These are phyloP conservation scores for Ganoderma meredithae DNA, from an alignment of 1,284 basidiomycete genomes.

Conservation along the genomic window DNA sequence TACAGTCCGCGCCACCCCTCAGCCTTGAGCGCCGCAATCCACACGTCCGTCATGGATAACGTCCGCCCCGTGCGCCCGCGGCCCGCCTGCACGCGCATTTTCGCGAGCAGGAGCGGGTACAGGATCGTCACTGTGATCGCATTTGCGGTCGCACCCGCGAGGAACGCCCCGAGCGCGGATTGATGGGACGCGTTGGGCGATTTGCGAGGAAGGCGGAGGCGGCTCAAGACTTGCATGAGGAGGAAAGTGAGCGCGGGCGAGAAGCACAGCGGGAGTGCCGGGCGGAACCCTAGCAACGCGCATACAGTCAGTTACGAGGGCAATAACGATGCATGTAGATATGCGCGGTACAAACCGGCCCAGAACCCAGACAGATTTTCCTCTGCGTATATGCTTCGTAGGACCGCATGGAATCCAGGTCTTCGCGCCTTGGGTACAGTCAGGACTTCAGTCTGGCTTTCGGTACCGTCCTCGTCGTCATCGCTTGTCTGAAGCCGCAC, in stretches of 20 bases:
- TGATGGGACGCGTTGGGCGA: constrained; percentile 1
- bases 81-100: constrained; percentile 58
- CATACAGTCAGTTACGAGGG: background rate
- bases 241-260: constrained; percentile 64
- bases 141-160: constrained; percentile 60
- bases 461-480: constrained; percentile 39
- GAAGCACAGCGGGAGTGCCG: constrained; percentile 55
- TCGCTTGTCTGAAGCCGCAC: constrained; percentile 54
- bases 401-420: constrained; percentile 35
- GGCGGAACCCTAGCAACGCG: constrained; percentile 52
- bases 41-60: constrained; percentile 35
- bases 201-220: constrained; percentile 34
- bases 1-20: constrained; percentile 52
- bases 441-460: background rate
- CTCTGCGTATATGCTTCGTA: constrained; percentile 53
- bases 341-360: constrained; percentile 48
- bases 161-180: constrained; percentile 52
- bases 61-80: constrained; percentile 27
- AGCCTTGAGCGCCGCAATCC: constrained; percentile 32
- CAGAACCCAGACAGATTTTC: constrained; percentile 60
- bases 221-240: constrained; percentile 59
- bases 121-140: constrained; percentile 50
- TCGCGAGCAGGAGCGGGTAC: constrained; percentile 64
- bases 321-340: background rate
- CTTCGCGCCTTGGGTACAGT: background rate